A percentile compares a stretch with the other conserved stretches of the same genome.
Evolutionary conservation across 306 rosid species (phyloP).

Genomic region (Malus orientalis): DNA sequence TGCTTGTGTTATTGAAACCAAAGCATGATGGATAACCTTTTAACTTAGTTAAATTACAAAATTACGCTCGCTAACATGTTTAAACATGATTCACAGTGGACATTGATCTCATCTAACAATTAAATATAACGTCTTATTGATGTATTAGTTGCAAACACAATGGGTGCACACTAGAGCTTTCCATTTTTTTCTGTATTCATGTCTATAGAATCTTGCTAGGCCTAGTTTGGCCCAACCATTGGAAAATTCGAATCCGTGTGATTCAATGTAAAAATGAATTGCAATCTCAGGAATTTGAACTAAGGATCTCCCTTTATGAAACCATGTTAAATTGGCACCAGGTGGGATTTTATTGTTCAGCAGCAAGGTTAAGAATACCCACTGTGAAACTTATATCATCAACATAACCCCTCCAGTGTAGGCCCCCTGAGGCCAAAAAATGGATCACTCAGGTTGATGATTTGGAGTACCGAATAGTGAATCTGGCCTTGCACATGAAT

Average conservation of each 20-base stretch:
- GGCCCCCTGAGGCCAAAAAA: neutral
- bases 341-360: neutral
- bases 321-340: neutral
- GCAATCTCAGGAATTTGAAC: neutral
- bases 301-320: neutral
- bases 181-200: neutral
- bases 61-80: too few species aligned
- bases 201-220: neutral
- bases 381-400: neutral
- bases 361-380: neutral
- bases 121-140: too few species aligned
- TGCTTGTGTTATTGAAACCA: neutral
- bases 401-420: neutral
- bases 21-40: too few species aligned
- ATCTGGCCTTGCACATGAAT: neutral
- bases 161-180: neutral
- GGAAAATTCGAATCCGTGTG: neutral
- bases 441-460: neutral
- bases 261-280: neutral
- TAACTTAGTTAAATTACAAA: too few species aligned
- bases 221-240: neutral
- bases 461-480: too few species aligned
- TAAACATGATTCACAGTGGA: neutral
- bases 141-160: neutral
- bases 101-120: neutral